These are phyloP conservation scores for Umbelopsis vinacea DNA, from an alignment of 192 early-diverging fungal species.

Conservation along the genomic window DNA sequence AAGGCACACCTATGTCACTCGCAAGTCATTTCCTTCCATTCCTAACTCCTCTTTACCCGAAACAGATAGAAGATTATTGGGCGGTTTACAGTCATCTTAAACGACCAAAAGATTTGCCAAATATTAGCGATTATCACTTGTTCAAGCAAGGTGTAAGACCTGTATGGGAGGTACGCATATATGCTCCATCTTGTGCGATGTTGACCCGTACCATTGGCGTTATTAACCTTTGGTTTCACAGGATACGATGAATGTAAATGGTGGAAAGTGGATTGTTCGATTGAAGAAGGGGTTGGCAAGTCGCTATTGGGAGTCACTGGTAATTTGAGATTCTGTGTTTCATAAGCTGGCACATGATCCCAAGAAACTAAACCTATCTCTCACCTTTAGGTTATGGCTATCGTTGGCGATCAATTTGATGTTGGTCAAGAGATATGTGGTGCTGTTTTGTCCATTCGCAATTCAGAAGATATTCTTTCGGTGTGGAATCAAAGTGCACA, in stretches of 20 bases:
- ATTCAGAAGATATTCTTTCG: conserved; percentile 92
- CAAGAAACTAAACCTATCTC: no score
- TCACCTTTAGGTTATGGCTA: conserved; percentile 66
- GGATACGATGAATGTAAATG: conserved; percentile 81
- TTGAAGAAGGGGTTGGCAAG: conserved; percentile 91
- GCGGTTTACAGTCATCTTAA: conserved; percentile 77
- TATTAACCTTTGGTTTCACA: conserved; percentile 19
- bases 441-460: conserved; percentile 90
- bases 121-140: conserved; percentile 90
- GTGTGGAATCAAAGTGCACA: conserved; percentile 92
- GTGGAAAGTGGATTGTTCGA: conserved; percentile 96
- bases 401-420: conserved; percentile 91
- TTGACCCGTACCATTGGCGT: background rate
- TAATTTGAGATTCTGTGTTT: conserved; percentile 31
- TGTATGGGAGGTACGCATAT: conserved; percentile 82
- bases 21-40: background rate
- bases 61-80: conserved; percentile 80
- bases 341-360: background rate
- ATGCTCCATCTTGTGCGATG: background rate
- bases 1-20: background rate
- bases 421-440: conserved; percentile 91
- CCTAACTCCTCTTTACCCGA: background rate
- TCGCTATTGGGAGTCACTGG: conserved; percentile 90
- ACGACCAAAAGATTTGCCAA: conserved; percentile 83
- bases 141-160: conserved; percentile 92